These are phyloP conservation scores for Cardiospermum halicacabum DNA, from an alignment of 345 rosid species.

Conservation along the genomic window DNA sequence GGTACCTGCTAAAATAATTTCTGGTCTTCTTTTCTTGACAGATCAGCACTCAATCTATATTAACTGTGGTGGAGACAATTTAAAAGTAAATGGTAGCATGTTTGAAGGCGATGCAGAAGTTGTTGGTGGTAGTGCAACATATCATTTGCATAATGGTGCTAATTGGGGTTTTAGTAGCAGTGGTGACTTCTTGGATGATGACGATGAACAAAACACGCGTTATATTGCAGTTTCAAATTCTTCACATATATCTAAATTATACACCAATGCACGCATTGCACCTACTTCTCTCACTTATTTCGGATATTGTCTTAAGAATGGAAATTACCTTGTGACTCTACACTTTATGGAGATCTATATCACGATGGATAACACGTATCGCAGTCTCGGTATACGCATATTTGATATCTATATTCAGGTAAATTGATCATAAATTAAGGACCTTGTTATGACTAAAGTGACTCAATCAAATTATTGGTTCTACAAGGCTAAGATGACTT, in stretches of 20 bases:
- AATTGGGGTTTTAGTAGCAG: slow-evolving; percentile 52
- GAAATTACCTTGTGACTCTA: slow-evolving; percentile 48
- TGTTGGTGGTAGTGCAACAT: slow-evolving; percentile 36
- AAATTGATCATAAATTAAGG: not conserved
- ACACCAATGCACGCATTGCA: slow-evolving; percentile 46
- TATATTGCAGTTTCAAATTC: slow-evolving; percentile 18
- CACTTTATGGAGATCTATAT: slow-evolving; percentile 61
- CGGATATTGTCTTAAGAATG: slow-evolving; percentile 52
- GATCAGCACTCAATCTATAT: slow-evolving; percentile 27
- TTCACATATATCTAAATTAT: slow-evolving; percentile 21
- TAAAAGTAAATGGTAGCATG: slow-evolving; percentile 15
- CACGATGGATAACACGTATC: slow-evolving; percentile 24
- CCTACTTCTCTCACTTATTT: slow-evolving; percentile 57
- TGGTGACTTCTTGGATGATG: slow-evolving; percentile 43
- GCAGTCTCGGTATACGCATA: slow-evolving; percentile 41
- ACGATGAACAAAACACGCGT: slow-evolving; percentile 19
- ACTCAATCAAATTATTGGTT: not conserved
- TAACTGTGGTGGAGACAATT: slow-evolving; percentile 42
- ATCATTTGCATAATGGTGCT: not conserved
- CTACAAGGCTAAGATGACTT: not conserved
- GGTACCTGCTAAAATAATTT: not conserved
- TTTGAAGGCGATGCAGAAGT: slow-evolving; percentile 27
- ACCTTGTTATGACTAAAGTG: not conserved
- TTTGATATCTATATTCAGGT: slow-evolving; percentile 71
- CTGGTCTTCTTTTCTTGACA: slow-evolving; percentile 8